These are phyloP conservation scores for Aspergillus puulaauensis DNA, from an alignment of 2,329 filamentous ascomycete species.

Conservation along the genomic window DNA sequence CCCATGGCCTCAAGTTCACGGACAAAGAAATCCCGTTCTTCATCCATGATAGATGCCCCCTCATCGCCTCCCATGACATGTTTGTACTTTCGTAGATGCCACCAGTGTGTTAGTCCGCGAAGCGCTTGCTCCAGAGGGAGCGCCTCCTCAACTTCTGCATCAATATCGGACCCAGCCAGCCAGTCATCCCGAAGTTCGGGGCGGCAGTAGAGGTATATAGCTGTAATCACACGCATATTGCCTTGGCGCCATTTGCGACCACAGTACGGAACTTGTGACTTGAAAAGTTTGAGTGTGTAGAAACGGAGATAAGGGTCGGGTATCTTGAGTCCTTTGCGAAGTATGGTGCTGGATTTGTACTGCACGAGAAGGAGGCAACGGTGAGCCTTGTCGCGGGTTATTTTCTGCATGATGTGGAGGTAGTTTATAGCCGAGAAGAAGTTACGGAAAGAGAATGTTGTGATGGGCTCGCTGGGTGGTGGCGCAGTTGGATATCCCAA, in stretches of 20 bases:
- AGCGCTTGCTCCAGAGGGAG: conserved; percentile 89
- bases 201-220: conserved; percentile 89
- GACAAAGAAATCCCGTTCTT: conserved; percentile 77
- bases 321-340: conserved; percentile 87
- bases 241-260: conserved; percentile 96
- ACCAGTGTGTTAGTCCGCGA: conserved; percentile 88
- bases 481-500: conserved; percentile 74
- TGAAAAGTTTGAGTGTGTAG: conserved; percentile 97
- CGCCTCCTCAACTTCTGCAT: conserved; percentile 90
- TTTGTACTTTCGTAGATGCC: conserved; percentile 79
- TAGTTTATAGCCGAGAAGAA: conserved; percentile 96
- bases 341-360: conserved; percentile 90
- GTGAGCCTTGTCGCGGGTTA: conserved; percentile 93
- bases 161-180: conserved; percentile 84
- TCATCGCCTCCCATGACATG: conserved; percentile 65
- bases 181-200: conserved; percentile 94
- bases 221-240: conserved; percentile 98
- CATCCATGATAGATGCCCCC: conserved; percentile 58
- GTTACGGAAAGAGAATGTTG: conserved; percentile 86
- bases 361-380: conserved; percentile 90
- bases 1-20: conserved; percentile 73
- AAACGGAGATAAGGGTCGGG: conserved; percentile 83
- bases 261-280: conserved; percentile 97
- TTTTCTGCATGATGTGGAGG: conserved; percentile 93
- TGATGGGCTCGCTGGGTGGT: conserved; percentile 70